Conservation (phyloP, 345 rosid species). For the Eucalyptus regnans region DNA sequence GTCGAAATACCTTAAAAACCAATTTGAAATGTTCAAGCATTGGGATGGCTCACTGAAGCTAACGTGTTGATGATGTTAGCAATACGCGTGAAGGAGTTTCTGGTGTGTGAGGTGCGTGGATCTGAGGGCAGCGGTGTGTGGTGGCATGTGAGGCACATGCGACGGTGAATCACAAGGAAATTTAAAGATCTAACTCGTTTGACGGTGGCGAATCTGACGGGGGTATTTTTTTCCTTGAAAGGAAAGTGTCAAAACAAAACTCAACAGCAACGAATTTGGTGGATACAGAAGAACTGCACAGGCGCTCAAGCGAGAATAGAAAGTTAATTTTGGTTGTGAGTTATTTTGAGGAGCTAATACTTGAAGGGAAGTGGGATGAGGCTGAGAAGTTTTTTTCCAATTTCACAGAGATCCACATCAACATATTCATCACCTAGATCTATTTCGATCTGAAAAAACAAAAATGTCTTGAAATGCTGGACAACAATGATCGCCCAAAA, state of each 20-base stretch:
- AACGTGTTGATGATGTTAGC: too few relatives aligned
- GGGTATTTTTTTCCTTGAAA: too few relatives aligned
- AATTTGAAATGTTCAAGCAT: too few relatives aligned
- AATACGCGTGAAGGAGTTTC: too few relatives aligned
- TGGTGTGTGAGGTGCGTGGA: too few relatives aligned
- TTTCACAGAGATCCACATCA: slow-evolving; percentile 32
- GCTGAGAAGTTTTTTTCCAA: slow-evolving; percentile 45
- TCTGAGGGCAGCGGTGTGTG: too few relatives aligned
- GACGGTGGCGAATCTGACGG: too few relatives aligned
- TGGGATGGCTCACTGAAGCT: too few relatives aligned
- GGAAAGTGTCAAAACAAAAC: too few relatives aligned
- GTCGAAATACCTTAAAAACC: background rate
- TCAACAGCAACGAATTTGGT: too few relatives aligned
- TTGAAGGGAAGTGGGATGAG: slow-evolving; percentile 19
- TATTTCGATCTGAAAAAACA: slow-evolving; percentile 56
- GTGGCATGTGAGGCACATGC: background rate
- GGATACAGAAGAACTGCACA: slow-evolving; percentile 11
- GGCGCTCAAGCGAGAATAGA: slow-evolving; percentile 19
- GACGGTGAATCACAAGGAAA: background rate
- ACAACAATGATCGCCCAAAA: background rate
- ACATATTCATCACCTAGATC: slow-evolving; percentile 32
- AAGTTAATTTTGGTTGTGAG: slow-evolving; percentile 14
- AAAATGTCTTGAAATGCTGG: background rate
- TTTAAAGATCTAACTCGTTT: background rate
- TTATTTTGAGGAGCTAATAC: slow-evolving; percentile 9